Percentiles rank a stretch among this genome's conserved stretches.
These are phyloP conservation scores for Cyberlindnera petersonii DNA, from an alignment of 805 yeast genomes.

Conservation along the genomic window DNA sequence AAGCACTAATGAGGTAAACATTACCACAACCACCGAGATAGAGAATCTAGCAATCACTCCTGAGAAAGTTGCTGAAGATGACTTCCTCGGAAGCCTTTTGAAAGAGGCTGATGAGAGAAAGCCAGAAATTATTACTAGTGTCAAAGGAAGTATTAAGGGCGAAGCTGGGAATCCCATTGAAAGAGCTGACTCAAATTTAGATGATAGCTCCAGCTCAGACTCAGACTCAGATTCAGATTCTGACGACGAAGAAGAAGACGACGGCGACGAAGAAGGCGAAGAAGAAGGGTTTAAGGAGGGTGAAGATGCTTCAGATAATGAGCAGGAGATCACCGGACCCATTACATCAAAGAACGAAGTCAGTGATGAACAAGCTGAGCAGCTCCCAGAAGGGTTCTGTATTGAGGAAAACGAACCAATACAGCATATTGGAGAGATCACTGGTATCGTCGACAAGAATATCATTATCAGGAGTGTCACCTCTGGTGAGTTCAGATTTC, in stretches of 20 bases:
- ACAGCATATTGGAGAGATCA: slow-evolving; percentile 66
- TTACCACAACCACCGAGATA: too few species aligned
- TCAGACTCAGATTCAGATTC: too few species aligned
- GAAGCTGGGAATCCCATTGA: slow-evolving; percentile 10
- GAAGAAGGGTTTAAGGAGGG: slow-evolving; percentile 10
- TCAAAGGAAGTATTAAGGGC: neutral
- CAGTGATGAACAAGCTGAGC: slow-evolving; percentile 60
- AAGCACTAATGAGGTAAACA: too few species aligned
- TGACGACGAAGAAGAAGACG: slow-evolving; percentile 7
- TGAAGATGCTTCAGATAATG: slow-evolving; percentile 14
- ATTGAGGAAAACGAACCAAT: slow-evolving; percentile 61
- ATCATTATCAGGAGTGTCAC: slow-evolving; percentile 64
- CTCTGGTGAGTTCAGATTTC: slow-evolving; percentile 81
- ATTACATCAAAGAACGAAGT: slow-evolving; percentile 77
- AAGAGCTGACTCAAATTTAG: slow-evolving; percentile 5
- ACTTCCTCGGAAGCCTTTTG: slow-evolving; percentile 9
- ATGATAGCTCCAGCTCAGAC: slow-evolving; percentile 2
- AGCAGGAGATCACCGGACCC: slow-evolving; percentile 39
- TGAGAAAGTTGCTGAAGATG: too few species aligned
- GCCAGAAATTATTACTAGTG: neutral
- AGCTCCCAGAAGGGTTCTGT: slow-evolving; percentile 60
- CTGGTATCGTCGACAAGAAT: slow-evolving; percentile 66
- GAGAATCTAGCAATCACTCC: too few species aligned
- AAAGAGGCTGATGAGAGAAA: slow-evolving; percentile 6
- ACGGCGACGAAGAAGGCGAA: slow-evolving; percentile 6